A percentile compares a stretch with the other conserved stretches of the same genome.
phyloP scores from a whole-genome alignment of 805 yeast species.

The Myxozyma kluyveri region DNA sequence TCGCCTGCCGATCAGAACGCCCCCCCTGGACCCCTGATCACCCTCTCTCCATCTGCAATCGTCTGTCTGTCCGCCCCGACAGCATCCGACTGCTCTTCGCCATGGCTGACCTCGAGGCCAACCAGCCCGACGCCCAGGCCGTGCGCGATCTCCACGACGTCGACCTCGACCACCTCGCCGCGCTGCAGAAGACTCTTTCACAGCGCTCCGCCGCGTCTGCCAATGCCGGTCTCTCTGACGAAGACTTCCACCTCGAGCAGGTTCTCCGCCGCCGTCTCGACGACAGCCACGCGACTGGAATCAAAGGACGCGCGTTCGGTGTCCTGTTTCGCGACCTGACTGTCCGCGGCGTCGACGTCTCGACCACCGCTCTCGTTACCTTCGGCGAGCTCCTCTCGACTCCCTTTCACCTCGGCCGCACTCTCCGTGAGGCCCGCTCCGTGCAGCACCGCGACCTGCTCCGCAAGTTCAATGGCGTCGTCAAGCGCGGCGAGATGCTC shows the following conservation, averaged over 20 bases:
- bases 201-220: constrained; percentile 32
- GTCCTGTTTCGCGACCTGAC: constrained; percentile 42
- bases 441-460: constrained; percentile 31
- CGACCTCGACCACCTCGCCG: constrained; percentile 24
- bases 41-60: no score
- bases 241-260: constrained; percentile 38
- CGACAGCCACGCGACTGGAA: constrained; percentile 36
- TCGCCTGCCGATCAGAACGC: no score
- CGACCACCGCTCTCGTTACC: constrained; percentile 47
- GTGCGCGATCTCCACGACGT: constrained; percentile 13
- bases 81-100: no score
- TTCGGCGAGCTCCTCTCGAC: constrained; percentile 43
- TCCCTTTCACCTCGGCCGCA: constrained; percentile 33
- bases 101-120: constrained; percentile 14
- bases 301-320: constrained; percentile 40
- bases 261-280: constrained; percentile 34
- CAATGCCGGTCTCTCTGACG: constrained; percentile 31
- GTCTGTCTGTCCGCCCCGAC: no score
- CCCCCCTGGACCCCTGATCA: no score
- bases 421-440: constrained; percentile 5
- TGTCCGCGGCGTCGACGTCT: constrained; percentile 48
- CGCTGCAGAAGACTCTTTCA: constrained; percentile 34
- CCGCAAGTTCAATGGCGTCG: constrained; percentile 51
- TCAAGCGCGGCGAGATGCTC: constrained; percentile 62
- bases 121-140: constrained; percentile 6